These are phyloP conservation scores for Sphaerobolus stellatus DNA, from an alignment of 1,284 basidiomycete species.

Conservation along the genomic window DNA sequence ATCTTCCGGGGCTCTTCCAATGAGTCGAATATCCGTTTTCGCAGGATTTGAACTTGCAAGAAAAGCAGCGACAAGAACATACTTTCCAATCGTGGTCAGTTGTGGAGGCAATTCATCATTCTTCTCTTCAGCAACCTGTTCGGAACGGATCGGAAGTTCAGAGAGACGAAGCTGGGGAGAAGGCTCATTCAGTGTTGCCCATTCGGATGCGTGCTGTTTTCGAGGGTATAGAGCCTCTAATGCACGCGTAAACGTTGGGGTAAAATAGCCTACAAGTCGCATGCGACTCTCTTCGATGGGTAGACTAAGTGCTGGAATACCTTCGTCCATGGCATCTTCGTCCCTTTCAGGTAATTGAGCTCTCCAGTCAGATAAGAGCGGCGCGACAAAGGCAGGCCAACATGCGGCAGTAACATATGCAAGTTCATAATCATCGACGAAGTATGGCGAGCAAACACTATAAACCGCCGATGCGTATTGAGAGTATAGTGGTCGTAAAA, in stretches of 20 bases:
- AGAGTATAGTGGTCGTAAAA: conserved; percentile 57
- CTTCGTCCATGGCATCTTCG: conserved; percentile 23
- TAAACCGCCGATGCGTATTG: conserved; percentile 68
- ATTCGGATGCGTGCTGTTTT: conserved; percentile 56
- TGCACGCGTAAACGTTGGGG: conserved; percentile 55
- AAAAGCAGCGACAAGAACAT: conserved; percentile 79
- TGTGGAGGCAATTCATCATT: conserved; percentile 17
- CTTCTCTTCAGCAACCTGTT: conserved; percentile 3
- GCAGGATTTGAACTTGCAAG: conserved; percentile 86
- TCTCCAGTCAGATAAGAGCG: conserved; percentile 56
- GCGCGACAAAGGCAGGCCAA: conserved; percentile 77
- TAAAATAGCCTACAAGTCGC: conserved; percentile 60
- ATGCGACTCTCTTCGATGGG: conserved; percentile 60
- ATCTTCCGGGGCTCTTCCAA: conserved; percentile 69
- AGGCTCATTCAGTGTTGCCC: conserved; percentile 50
- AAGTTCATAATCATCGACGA: conserved; percentile 66
- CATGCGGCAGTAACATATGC: conserved; percentile 74
- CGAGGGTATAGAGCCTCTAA: conserved; percentile 67
- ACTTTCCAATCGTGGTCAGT: conserved; percentile 68
- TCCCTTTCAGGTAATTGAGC: conserved; percentile 23
- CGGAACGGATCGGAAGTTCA: conserved; percentile 3
- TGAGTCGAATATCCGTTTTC: conserved; percentile 79
- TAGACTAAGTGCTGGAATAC: conserved; percentile 27
- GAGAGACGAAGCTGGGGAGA: conserved; percentile 34
- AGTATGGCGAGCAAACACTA: conserved; percentile 64